Conservation (phyloP, 2,329 filamentous ascomycete species). For the Lecanicillium sp. region DNA sequence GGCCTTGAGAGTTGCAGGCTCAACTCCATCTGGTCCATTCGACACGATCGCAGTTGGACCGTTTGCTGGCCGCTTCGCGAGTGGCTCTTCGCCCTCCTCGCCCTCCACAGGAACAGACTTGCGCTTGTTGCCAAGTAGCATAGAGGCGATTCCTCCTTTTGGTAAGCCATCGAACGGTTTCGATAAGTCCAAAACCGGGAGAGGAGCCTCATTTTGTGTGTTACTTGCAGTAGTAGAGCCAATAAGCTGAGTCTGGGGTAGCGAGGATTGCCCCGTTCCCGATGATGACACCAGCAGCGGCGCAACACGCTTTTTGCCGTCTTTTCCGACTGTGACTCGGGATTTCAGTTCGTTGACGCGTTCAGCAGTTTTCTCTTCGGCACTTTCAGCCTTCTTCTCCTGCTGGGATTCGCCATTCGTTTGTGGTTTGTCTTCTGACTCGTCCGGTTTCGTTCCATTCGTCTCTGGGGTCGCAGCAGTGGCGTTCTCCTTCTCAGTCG, state of each 20-base stretch:
- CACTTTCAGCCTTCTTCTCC: slow-evolving; percentile 32
- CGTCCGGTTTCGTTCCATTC: slow-evolving; percentile 41
- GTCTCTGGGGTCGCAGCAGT: slow-evolving; percentile 28
- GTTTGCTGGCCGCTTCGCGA: slow-evolving; percentile 44
- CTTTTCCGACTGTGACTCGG: slow-evolving; percentile 88
- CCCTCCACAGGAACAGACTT: slow-evolving; percentile 67
- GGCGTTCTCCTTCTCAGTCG: slow-evolving; percentile 46
- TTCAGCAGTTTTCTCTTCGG: slow-evolving; percentile 44
- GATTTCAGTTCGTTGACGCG: slow-evolving; percentile 65
- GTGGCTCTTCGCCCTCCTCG: slow-evolving; percentile 62
- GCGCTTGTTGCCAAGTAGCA: slow-evolving; percentile 89
- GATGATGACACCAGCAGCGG: slow-evolving; percentile 87
- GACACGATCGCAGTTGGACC: slow-evolving; percentile 67
- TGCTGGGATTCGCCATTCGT: slow-evolving; percentile 30
- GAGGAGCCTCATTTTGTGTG: slow-evolving; percentile 62
- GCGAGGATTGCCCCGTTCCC: slow-evolving; percentile 74
- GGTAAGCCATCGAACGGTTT: slow-evolving; percentile 92
- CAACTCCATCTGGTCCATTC: slow-evolving; percentile 69
- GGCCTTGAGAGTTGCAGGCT: slow-evolving; percentile 60
- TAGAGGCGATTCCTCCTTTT: slow-evolving; percentile 74
- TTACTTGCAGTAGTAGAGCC: slow-evolving; percentile 60
- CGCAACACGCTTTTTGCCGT: slow-evolving; percentile 92
- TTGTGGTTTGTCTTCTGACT: slow-evolving; percentile 25
- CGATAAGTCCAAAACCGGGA: slow-evolving; percentile 79
- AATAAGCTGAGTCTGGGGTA: slow-evolving; percentile 82